Evolutionary conservation across 495 filamentous ascomycete species (phyloP).

Genomic region (Aspergillus coremiiformis): DNA sequence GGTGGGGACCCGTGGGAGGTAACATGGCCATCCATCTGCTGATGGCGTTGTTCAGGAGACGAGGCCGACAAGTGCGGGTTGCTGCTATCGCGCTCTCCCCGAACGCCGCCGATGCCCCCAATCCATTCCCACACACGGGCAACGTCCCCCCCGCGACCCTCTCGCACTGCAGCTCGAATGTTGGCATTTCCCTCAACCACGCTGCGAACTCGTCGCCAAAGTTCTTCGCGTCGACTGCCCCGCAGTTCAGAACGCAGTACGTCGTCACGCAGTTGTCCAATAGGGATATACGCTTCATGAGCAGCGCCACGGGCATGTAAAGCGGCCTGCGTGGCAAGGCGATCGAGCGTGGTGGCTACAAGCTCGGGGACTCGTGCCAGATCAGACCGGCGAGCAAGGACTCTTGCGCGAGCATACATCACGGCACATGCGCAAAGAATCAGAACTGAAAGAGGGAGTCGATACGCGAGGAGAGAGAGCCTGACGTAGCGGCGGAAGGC

Average conservation of each 20-base stretch:
- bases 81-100: slow-evolving; percentile 42
- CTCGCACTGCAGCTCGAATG: slow-evolving; percentile 74
- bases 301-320: slow-evolving; percentile 59
- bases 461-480: slow-evolving; percentile 89
- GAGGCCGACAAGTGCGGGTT: slow-evolving; percentile 31
- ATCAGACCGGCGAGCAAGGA: slow-evolving; percentile 51
- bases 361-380: slow-evolving; percentile 67
- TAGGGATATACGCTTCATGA: slow-evolving; percentile 67
- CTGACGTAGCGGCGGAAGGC: slow-evolving; percentile 81
- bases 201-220: slow-evolving; percentile 74
- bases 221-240: slow-evolving; percentile 58
- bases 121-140: slow-evolving; percentile 96
- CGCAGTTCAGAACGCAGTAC: slow-evolving; percentile 77
- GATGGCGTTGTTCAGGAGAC: slow-evolving; percentile 26
- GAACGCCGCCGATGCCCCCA: slow-evolving; percentile 50
- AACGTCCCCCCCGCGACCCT: slow-evolving; percentile 77
- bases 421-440: slow-evolving; percentile 41
- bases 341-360: slow-evolving; percentile 73
- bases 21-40: slow-evolving; percentile 23
- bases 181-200: slow-evolving; percentile 93
- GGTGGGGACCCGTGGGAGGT: slow-evolving; percentile 24
- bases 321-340: slow-evolving; percentile 73
- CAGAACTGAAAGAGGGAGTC: slow-evolving; percentile 80
- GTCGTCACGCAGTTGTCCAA: slow-evolving; percentile 87
- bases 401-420: slow-evolving; percentile 50